phyloP scores from a whole-genome alignment of 2,329 filamentous ascomycete genomes.

The Alternaria metachromatica region DNA sequence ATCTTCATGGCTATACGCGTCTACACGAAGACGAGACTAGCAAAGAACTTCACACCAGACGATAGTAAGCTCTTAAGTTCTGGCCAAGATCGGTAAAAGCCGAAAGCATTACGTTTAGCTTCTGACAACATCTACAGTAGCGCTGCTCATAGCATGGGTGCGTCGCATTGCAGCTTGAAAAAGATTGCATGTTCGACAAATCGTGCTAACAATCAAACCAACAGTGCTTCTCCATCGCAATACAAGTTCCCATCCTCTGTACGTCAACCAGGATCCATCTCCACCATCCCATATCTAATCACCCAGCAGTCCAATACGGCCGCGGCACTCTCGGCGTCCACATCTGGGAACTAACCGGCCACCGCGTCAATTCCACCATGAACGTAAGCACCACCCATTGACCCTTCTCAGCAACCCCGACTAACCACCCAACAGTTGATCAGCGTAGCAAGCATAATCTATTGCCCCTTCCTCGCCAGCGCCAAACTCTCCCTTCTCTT shows the following conservation, averaged over 20 bases:
- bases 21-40: constrained; percentile 32
- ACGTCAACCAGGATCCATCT: background rate
- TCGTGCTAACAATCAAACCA: background rate
- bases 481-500: constrained; percentile 31
- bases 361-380: constrained; percentile 15
- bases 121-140: constrained; percentile 7
- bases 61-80: constrained; percentile 21
- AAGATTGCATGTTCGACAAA: background rate
- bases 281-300: background rate
- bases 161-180: background rate
- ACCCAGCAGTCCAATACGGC: constrained; percentile 13
- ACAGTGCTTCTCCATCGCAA: constrained; percentile 14
- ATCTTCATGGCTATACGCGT: constrained; percentile 32
- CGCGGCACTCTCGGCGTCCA: constrained; percentile 26
- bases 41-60: constrained; percentile 29
- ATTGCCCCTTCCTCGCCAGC: constrained; percentile 21
- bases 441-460: constrained; percentile 16
- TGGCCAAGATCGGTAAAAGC: background rate
- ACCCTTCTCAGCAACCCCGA: background rate
- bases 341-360: constrained; percentile 26
- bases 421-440: constrained; percentile 8
- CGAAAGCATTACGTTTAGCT: background rate
- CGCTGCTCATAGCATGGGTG: constrained; percentile 21
- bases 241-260: constrained; percentile 18
- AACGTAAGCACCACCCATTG: constrained; percentile 3